Evolutionary conservation across 1,284 basidiomycete species (phyloP), one percentile per base, ranked within the genome.

Genomic region (Takashimella koratensis): DNA sequence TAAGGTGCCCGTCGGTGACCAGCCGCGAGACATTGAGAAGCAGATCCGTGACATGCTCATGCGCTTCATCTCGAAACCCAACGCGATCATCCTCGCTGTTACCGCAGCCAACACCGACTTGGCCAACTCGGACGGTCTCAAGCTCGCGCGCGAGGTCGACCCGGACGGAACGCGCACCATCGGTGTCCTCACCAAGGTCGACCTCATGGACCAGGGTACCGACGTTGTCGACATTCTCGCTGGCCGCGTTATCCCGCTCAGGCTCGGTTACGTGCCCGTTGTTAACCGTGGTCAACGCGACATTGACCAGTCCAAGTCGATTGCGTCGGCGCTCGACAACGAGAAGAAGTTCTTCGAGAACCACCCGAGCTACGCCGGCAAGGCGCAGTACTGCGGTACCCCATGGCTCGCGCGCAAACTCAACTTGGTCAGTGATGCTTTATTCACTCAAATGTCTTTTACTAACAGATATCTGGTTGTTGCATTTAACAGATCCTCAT

Each of bases 151-250:
- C 57, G 93, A 97, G 69, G 92, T 97, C 24, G 95, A 98, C 73
- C 92, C 94, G 1, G 95, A 98, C 56, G 95, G 95, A 46, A 78
- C 86, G 46, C 83, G 95, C 70, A 98, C 95, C 26, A 96, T 98
- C 65, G 95, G 95, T 82, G 95, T 98, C 19, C 79, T 98, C 69
- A 98, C 95, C 22, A 98, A 98, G 78, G 88, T 98, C 47, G 95
- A 98, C 74, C 79, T 98, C 59, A 98, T 98, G 95, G 95, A 98
- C 79, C 82, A 82, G 66, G 95, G 95, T 47, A 98, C 95, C 8
- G 95, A 98, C 74, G 95, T 98, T 39, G 91, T 98, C 42, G 95
- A 98, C 74, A 98, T 98, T 73, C 85, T 98, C 42, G 95, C 95
- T 25, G 95, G 95, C n/a, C 85, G 95, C 51, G 79, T 82, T 63